Percentiles rank a stretch among this genome's conserved stretches.
These are phyloP conservation scores for Dalbergia oliveri DNA, from an alignment of 306 rosid genomes.

Conservation along the genomic window DNA sequence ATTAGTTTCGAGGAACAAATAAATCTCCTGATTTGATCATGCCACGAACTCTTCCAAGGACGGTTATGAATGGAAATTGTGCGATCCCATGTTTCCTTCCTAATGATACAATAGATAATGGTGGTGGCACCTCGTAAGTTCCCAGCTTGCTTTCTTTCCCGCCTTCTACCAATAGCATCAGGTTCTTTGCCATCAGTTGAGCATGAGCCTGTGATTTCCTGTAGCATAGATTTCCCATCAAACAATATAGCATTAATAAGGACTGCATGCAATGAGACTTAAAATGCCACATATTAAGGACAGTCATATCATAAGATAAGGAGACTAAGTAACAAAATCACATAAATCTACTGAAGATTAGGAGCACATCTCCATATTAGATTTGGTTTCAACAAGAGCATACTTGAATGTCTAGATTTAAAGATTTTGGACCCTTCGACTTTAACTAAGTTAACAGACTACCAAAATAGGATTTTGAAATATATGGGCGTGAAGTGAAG, in stretches of 20 bases:
- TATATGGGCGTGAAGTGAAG: no score
- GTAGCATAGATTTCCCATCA: conserved; percentile 23
- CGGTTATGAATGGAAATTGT: conserved; percentile 59
- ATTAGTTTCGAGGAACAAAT: conserved; percentile 68
- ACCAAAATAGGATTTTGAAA: no score
- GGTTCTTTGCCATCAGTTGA: conserved; percentile 73
- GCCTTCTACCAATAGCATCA: conserved; percentile 64
- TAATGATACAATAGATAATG: conserved; percentile 74
- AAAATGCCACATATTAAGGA: not conserved
- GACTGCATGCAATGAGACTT: not conserved
- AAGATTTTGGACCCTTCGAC: no score
- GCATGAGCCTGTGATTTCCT: conserved; percentile 80
- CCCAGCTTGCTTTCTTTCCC: conserved; percentile 61
- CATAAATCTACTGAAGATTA: not conserved
- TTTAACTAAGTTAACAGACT: no score
- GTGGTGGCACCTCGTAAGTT: conserved; percentile 58
- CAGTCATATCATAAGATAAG: not conserved
- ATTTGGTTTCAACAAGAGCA: no score
- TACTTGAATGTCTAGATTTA: no score
- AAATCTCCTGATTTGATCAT: conserved; percentile 78
- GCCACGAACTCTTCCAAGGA: conserved; percentile 71
- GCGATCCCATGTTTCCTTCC: conserved; percentile 83
- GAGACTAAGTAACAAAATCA: not conserved
- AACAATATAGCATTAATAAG: conserved; percentile 9
- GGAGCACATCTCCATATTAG: no score